Evolutionary conservation across 805 yeast genomes (phyloP).

Genomic region (Wickerhamiella nectarea): DNA sequence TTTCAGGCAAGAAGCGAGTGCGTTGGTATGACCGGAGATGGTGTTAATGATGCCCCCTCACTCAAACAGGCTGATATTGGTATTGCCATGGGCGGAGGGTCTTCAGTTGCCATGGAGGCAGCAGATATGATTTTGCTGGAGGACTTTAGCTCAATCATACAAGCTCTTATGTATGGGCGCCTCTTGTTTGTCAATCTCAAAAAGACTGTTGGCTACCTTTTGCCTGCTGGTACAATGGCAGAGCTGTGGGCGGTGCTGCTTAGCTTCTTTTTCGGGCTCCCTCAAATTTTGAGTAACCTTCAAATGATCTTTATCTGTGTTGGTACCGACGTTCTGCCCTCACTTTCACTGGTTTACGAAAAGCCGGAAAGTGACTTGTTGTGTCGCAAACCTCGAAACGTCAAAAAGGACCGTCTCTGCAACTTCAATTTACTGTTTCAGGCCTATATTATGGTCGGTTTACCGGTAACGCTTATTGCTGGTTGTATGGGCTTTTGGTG

Average conservation of each 20-base stretch:
- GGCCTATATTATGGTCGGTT: conserved; percentile 33
- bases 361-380: conserved; percentile 32
- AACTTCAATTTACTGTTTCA: conserved; percentile 31
- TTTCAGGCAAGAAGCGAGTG: conserved; percentile 62
- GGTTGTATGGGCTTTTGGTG: conserved; percentile 29
- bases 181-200: conserved; percentile 61
- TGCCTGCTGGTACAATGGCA: conserved; percentile 41
- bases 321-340: conserved; percentile 35
- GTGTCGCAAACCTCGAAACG: conserved; percentile 31
- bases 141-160: conserved; percentile 23
- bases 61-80: conserved; percentile 88
- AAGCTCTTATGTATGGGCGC: conserved; percentile 37
- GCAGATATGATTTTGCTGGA: conserved; percentile 63
- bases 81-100: conserved; percentile 72
- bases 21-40: conserved; percentile 98
- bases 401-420: conserved; percentile 31
- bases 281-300: conserved; percentile 37
- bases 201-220: conserved; percentile 49
- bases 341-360: conserved; percentile 35
- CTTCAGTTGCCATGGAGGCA: conserved; percentile 87
- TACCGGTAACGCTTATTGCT: conserved; percentile 31
- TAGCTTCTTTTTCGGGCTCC: conserved; percentile 37
- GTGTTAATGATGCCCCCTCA: conserved; percentile 95
- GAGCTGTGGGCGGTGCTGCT: conserved; percentile 39
- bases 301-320: conserved; percentile 39